Evolutionary conservation across 1,284 basidiomycete species (phyloP), one percentile per base, ranked within the genome.

Genomic region (Cutaneotrichosporon mucoides): DNA sequence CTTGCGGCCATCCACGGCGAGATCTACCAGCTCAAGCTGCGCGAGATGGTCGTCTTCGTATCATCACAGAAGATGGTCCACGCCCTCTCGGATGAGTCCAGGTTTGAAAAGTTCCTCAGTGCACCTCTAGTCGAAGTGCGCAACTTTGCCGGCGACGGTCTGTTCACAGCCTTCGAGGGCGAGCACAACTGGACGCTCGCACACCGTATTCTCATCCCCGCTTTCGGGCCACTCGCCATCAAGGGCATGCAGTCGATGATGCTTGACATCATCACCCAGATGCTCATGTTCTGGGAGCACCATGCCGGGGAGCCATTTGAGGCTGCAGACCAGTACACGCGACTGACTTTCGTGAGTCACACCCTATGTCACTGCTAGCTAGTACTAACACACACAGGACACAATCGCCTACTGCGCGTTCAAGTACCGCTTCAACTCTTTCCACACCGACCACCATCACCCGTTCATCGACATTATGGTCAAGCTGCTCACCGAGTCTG

Each of bases 151-250:
- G 79, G 79, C 15, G 82, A 84, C 66, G 83, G 68, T 36, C 59
- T 70, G 41, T 70, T 70, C 57, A 70, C 68, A n/a, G 81, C 82
- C 0, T 71, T 77, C 35, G 65, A 72, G 13, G 74, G 78, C 6
- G 83, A 84, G 62, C 75, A 76, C 43, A 82, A 82, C 68, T 84
- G 83, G 82, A 57, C 60, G 24, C 59, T 68, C 4, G 66, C 67
- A 80, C 82, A 84, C 70, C 81, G 82, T 38, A 74, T 84, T n/a
- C 78, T 84, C 15, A 81, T 83, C 74, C n/a, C 83, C 10, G 80
- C 81, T 2, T 84, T 84, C 68, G 81, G 82, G 34, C 79, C 81
- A 0, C 66, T 78, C 9, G 75, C 78, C 2, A 80, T 84, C 60
- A 78, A 76, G n/a, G n/a, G 75, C 59, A 84, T 84, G 83, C 81